These are phyloP conservation scores for Cystobasidium pallidum DNA, from an alignment of 1,284 basidiomycete genomes.

Conservation along the genomic window DNA sequence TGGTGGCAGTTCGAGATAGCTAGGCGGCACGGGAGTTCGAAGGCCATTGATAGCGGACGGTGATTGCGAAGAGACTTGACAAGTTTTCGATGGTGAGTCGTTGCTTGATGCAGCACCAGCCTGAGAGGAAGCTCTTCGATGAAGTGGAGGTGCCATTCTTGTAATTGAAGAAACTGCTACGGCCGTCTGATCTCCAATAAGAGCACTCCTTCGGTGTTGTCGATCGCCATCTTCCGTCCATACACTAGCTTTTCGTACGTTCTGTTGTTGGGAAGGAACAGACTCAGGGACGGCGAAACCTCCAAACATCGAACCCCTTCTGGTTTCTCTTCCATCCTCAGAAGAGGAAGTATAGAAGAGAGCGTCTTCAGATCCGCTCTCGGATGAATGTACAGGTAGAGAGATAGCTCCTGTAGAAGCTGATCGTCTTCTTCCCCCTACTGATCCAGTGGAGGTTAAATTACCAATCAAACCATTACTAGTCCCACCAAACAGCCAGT, in stretches of 20 bases:
- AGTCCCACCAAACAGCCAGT: slow-evolving; percentile 1
- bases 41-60: background rate
- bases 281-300: too few relatives aligned
- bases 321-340: slow-evolving; percentile 7
- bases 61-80: background rate
- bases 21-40: background rate
- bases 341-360: slow-evolving; percentile 13
- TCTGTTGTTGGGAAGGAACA: background rate
- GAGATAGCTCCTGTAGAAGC: slow-evolving; percentile 15
- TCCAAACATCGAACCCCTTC: background rate
- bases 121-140: slow-evolving; percentile 12
- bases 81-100: background rate
- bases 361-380: slow-evolving; percentile 18
- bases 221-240: background rate
- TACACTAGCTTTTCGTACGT: background rate
- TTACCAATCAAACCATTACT: background rate
- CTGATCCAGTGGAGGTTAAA: background rate
- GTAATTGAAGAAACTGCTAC: background rate
- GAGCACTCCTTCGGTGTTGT: background rate
- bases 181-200: background rate
- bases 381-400: slow-evolving; percentile 2
- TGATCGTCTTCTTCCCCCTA: background rate
- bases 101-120: background rate
- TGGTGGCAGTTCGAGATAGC: slow-evolving; percentile 3
- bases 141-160: background rate